phyloP scores from a whole-genome alignment of 164 flowering plant species.

The Houttuynia cordata region DNA sequence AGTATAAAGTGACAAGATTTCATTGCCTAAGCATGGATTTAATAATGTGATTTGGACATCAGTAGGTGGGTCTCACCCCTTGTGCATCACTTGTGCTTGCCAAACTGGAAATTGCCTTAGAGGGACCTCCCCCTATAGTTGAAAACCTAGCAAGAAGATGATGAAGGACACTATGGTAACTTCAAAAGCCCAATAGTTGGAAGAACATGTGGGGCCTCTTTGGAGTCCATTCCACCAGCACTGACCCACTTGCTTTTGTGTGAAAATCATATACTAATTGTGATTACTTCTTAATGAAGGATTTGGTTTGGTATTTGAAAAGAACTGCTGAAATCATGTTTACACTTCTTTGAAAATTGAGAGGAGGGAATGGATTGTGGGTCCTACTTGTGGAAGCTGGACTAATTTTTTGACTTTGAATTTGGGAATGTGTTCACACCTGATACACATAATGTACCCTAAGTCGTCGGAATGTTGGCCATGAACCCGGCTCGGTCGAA shows the following conservation, averaged over 20 bases:
- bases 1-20: background rate
- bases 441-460: too few species aligned
- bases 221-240: background rate
- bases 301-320: background rate
- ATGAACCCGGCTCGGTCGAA: too few species aligned
- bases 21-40: background rate
- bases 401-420: too few species aligned
- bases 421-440: too few species aligned
- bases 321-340: background rate
- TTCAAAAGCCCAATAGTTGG: background rate
- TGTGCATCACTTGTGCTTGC: conserved; percentile 3
- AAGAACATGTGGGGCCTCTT: background rate
- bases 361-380: background rate
- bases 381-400: too few species aligned
- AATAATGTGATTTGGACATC: background rate
- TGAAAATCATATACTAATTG: background rate
- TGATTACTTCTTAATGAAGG: background rate
- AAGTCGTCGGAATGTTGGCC: too few species aligned
- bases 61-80: background rate
- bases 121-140: background rate
- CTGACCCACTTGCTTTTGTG: background rate
- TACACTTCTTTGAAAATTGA: too few species aligned
- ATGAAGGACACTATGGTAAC: background rate
- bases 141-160: too few species aligned
- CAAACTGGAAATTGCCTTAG: background rate